Percentiles rank a stretch among this genome's conserved stretches.
Conservation (phyloP, 257 asterid genomes). For the Buddleja alternifolia region DNA sequence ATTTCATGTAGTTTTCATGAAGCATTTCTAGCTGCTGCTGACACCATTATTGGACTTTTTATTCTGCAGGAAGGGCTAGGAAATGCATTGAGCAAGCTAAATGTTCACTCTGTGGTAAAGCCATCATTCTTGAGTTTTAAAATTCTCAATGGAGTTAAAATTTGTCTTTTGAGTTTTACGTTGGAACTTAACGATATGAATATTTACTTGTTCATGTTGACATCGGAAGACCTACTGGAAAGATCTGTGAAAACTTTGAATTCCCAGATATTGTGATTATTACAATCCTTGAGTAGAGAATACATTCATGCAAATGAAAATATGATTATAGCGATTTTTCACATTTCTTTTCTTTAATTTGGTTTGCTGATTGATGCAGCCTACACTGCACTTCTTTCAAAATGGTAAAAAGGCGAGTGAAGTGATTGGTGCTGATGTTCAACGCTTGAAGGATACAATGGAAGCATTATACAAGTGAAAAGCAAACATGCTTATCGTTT, state of each 20-base stretch:
- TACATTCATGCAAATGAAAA: too few species aligned
- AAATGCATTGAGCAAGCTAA: constrained; percentile 61
- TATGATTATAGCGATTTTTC: too few species aligned
- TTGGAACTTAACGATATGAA: background rate
- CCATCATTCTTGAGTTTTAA: constrained; percentile 16
- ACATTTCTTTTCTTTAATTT: background rate
- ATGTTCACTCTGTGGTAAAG: constrained; percentile 76
- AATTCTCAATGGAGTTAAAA: background rate
- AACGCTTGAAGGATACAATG: constrained; percentile 76
- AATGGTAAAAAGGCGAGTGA: constrained; percentile 75
- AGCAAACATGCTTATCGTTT: constrained; percentile 3
- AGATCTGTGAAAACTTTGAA: background rate
- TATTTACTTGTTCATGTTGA: background rate
- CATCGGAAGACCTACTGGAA: background rate
- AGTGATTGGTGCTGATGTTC: constrained; percentile 83
- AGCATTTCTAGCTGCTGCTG: constrained; percentile 3
- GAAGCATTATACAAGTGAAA: constrained; percentile 71
- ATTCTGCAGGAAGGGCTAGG: constrained; percentile 77
- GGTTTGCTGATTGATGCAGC: constrained; percentile 57
- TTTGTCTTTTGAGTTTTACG: background rate
- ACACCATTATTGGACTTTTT: constrained; percentile 24
- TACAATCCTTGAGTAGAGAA: background rate
- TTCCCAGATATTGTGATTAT: background rate
- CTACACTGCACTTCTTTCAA: constrained; percentile 86
- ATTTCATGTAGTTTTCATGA: constrained; percentile 7